These are phyloP conservation scores for Russula abietina DNA, from an alignment of 768 basidiomycete species.

Conservation along the genomic window DNA sequence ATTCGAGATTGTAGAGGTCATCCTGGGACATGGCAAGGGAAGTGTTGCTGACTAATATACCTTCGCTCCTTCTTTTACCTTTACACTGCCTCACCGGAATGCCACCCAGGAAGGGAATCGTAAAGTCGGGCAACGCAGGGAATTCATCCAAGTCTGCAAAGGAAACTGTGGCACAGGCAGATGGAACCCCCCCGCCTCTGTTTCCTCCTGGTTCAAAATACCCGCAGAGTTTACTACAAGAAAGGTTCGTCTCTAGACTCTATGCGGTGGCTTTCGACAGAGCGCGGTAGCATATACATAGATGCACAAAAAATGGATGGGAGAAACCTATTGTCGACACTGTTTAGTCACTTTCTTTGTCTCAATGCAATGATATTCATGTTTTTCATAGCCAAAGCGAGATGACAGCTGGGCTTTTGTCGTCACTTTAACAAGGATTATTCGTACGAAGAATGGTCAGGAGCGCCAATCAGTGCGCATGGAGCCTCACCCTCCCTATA, in stretches of 20 bases:
- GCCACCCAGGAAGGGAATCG: conserved; percentile 69
- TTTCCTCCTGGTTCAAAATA: conserved; percentile 85
- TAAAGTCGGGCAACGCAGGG: conserved; percentile 86
- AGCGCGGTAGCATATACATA: conserved; percentile 29
- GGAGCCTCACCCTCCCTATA: conserved; percentile 66
- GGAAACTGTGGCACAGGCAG: conserved; percentile 20
- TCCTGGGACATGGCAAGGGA: conserved; percentile 48
- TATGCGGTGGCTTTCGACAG: neutral
- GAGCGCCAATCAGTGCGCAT: conserved; percentile 64
- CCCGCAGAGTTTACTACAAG: conserved; percentile 71
- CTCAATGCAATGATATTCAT: conserved; percentile 10
- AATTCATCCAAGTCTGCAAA: conserved; percentile 60
- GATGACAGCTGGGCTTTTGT: conserved; percentile 54
- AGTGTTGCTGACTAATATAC: conserved; percentile 17
- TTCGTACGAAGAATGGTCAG: conserved; percentile 55
- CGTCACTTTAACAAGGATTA: conserved; percentile 58
- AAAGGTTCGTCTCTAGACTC: conserved; percentile 44
- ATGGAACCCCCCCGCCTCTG: conserved; percentile 42
- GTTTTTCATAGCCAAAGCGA: conserved; percentile 39
- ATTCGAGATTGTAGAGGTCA: conserved; percentile 89
- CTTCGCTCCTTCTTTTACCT: too few relatives aligned
- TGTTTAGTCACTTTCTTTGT: conserved; percentile 35
- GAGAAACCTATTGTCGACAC: conserved; percentile 77
- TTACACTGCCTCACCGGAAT: conserved; percentile 31
- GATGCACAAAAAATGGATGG: conserved; percentile 88